Conservation (phyloP, 257 asterid species). For the Primulina huaijiensis region DNA sequence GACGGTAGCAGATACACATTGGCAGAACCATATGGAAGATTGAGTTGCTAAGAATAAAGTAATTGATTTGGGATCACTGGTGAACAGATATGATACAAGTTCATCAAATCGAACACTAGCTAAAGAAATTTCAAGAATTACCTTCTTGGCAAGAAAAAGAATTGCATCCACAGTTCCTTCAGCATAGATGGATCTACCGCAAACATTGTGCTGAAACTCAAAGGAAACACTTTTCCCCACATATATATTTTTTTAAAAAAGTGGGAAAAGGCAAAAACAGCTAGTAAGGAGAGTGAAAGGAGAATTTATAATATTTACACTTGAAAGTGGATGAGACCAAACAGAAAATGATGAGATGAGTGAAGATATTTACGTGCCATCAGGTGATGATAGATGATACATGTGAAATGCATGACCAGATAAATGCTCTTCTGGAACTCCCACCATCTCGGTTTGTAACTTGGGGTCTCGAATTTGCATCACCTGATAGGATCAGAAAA, state of each 20-base stretch:
- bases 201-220: slow-evolving; percentile 93
- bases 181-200: slow-evolving; percentile 97
- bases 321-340: slow-evolving; percentile 15
- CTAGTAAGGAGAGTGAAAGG: slow-evolving; percentile 16
- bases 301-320: not conserved
- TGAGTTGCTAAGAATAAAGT: not conserved
- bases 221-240: slow-evolving; percentile 61
- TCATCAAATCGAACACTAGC: not conserved
- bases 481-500: slow-evolving; percentile 43
- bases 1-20: not conserved
- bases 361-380: slow-evolving; percentile 56
- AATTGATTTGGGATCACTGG: not conserved
- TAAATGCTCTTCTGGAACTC: slow-evolving; percentile 87
- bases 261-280: slow-evolving; percentile 16
- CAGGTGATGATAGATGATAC: slow-evolving; percentile 87
- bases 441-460: slow-evolving; percentile 81
- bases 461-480: slow-evolving; percentile 70
- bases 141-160: slow-evolving; percentile 90
- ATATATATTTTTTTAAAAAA: too few relatives aligned
- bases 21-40: not conserved
- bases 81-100: not conserved
- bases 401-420: slow-evolving; percentile 93
- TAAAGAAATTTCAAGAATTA: slow-evolving; percentile 18
- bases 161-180: slow-evolving; percentile 95
- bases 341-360: slow-evolving; percentile 4